phyloP scores from a whole-genome alignment of 805 yeast genomes.

The Metschnikowia sp. region DNA sequence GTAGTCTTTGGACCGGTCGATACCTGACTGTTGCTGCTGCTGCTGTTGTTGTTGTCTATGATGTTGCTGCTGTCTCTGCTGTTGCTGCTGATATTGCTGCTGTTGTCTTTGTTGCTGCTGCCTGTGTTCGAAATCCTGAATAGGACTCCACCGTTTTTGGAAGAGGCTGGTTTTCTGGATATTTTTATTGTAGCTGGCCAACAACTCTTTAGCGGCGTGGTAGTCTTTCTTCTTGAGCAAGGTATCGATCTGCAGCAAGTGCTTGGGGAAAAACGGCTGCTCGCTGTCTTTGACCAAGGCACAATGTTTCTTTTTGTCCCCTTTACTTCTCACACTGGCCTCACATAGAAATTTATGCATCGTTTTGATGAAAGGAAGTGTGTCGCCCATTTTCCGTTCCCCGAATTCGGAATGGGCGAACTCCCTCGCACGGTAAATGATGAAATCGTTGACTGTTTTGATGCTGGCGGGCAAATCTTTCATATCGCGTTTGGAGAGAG shows the following conservation, averaged over 20 bases:
- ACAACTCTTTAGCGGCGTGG: slow-evolving; percentile 36
- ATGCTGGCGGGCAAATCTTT: slow-evolving; percentile 24
- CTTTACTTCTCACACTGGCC: slow-evolving; percentile 27
- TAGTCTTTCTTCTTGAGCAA: slow-evolving; percentile 32
- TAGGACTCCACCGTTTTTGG: slow-evolving; percentile 28
- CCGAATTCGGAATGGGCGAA: slow-evolving; percentile 24
- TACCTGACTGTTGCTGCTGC: slow-evolving; percentile 25
- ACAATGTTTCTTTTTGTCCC: slow-evolving; percentile 26
- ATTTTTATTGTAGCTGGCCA: slow-evolving; percentile 32
- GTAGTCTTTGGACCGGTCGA: slow-evolving; percentile 58
- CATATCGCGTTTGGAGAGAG: slow-evolving; percentile 27
- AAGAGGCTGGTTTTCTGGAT: slow-evolving; percentile 40
- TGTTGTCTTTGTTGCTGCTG: slow-evolving; percentile 25
- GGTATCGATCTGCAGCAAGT: slow-evolving; percentile 32
- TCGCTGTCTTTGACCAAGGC: slow-evolving; percentile 14
- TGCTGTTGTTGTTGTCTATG: slow-evolving; percentile 34
- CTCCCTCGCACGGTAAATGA: slow-evolving; percentile 33
- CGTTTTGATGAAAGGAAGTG: slow-evolving; percentile 26
- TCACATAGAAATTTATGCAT: slow-evolving; percentile 42
- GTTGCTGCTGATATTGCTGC: slow-evolving; percentile 42
- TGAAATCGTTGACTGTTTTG: slow-evolving; percentile 41
- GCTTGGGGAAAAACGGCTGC: slow-evolving; percentile 39
- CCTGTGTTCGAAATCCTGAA: slow-evolving; percentile 29
- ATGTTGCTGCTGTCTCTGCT: slow-evolving; percentile 40
- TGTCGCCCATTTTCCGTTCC: slow-evolving; percentile 11